Base-by-base conservation (phyloP, 768 basidiomycete genomes). In the Hericium rajendrae region DNA sequence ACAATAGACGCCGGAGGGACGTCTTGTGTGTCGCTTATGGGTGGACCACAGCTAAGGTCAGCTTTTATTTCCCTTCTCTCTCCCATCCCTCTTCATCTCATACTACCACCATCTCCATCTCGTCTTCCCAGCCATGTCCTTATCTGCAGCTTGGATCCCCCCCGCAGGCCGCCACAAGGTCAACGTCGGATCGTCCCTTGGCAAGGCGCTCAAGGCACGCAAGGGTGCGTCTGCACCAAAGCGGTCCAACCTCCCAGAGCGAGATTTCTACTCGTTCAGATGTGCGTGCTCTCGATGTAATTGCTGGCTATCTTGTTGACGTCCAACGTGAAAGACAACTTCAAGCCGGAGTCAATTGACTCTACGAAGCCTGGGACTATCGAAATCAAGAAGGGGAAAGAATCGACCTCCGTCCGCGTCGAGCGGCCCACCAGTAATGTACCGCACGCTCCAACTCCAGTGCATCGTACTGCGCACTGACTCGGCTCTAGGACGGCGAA, bases 191-290 rank as follows among this genome's bases (percentile, higher is more conserved):
- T 64, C 74, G 0, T 86, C 87, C 1, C 75, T 90, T 49, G 71
- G 70, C n/a, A 77, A 80, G 56, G 79, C 83, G 3, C 76, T 91
- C 66, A 88, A 83, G 67, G 81, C 84, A 10, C 82, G 87, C 64
- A 83, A 82, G 64, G 81, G 80, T 24, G 66, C 57, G 26, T 72
- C 73, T 1, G 70, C 76, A 6, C 74, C 63, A 71, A 74, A 63
- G 70, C 77, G 68, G 68, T 75, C 68, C 39, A 75, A 75, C 56
- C 71, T 81, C 55, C 82, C 84, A 26, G 81, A 83, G 65, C 76
- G 79, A 54, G 84, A 88, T 62, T 87, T 88, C 69, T 87, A 85
- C 67, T 82, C 85, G n/a, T 80, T 91, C 64, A 77, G 85, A 62
- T 91, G 88, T 89, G 60, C 61, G 84, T 56, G 13, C 41, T 18